Evolutionary conservation across 2,329 filamentous ascomycete species (phyloP), one percentile per base, ranked within the genome.

Genomic region (Trichoderma hamatum): DNA sequence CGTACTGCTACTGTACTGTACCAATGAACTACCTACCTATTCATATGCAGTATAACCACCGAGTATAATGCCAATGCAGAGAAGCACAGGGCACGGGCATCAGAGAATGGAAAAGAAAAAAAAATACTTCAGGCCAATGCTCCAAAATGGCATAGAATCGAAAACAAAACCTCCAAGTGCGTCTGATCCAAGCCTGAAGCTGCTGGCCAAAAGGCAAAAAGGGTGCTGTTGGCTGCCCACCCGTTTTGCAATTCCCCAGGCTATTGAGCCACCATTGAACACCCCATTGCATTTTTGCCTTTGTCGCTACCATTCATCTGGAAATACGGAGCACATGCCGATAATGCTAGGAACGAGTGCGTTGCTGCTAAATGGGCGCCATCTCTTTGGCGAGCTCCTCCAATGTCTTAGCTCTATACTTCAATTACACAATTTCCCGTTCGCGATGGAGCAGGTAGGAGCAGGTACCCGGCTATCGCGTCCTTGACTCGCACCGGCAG

Each of bases 391-490:
- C 46, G 46, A 49, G 46, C 21, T 21, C 46, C 46, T 49, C 16
- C 39, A 43, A 43, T 43, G 39, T 43, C 39, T 43, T 43, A 43
- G 39, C 39, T n/a, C 39, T 43, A n/a, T 43, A 19, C 39, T 19
- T 43, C 39, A 5, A 54, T 19, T 24, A 24, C 46, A 24, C 46
- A 49, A 49, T 49, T 49, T 24, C 46, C 43, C 60, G 24, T n/a
- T 32, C 28, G 32, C 32, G 49, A 34, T 24, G 30, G 61, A 64
- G 61, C 61, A 64, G 61, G 61, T 64, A 64, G 30, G 61, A 64
- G 61, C 61, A 64, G 61, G 61, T 64, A 64, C 61, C 61, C 63
- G 63, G 63, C 63, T 66, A 59, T 66, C 63, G 63, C 63, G 63
- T 66, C 54, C 46, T 49, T 28, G 63, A 26, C 63, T 43, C 52